Conservation (phyloP, 768 basidiomycete species). For the Pulveroboletus sp. region DNA sequence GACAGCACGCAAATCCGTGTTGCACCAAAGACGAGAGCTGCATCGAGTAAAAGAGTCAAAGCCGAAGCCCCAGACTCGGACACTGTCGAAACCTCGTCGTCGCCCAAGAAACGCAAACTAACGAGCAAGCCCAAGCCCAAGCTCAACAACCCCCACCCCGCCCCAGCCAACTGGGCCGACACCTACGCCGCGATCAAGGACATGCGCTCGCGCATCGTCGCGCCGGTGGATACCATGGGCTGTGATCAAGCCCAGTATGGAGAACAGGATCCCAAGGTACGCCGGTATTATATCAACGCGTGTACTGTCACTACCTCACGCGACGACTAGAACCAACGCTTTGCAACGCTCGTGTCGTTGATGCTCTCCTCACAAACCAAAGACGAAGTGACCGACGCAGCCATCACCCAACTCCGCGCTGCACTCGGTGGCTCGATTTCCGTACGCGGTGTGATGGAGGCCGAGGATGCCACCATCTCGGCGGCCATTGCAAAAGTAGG, state of each 20-base stretch:
- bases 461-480: conserved; percentile 60
- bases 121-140: conserved; percentile 57
- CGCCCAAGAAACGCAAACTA: conserved; percentile 33
- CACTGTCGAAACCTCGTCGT: background rate
- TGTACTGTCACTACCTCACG: too few species aligned
- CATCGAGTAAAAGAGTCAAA: background rate
- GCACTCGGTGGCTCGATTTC: conserved; percentile 80
- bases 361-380: conserved; percentile 98
- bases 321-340: conserved; percentile 66
- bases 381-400: conserved; percentile 82
- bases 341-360: conserved; percentile 83
- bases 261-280: conserved; percentile 66
- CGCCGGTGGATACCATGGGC: conserved; percentile 94
- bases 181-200: conserved; percentile 68
- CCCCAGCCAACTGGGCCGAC: conserved; percentile 66
- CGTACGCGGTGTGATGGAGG: conserved; percentile 63
- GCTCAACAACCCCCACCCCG: conserved; percentile 62
- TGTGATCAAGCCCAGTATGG: conserved; percentile 68
- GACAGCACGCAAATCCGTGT: too few species aligned
- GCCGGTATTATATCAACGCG: background rate
- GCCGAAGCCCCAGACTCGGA: background rate
- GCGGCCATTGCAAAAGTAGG: conserved; percentile 87
- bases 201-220: conserved; percentile 70
- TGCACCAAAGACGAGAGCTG: too few species aligned
- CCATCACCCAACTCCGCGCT: conserved; percentile 67